Evolutionary conservation across 768 basidiomycete genomes (phyloP), one percentile per base, ranked within the genome.

Genomic region (Phanerochaete sordida): DNA sequence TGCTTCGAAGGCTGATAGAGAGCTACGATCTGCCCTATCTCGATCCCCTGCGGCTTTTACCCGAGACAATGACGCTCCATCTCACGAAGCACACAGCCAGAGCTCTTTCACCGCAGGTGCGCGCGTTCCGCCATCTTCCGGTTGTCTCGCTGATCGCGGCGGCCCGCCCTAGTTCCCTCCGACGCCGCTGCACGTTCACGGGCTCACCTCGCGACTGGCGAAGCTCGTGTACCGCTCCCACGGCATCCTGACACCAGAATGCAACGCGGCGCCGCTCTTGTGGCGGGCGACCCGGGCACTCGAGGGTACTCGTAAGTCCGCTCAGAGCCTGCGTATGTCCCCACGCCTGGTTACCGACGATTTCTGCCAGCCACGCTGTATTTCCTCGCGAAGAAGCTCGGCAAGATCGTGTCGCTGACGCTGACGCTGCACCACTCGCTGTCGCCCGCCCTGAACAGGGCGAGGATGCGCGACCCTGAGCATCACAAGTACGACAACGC

Each of bases 1-100:
- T 12, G n/a, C 13, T 35, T 13, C 43, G 11, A 33, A 95, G 93
- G 55, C 70, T 87, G 58, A 87, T 95, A 46, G 90, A 94, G 69
- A 74, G 75, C 31, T 87, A 90, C 67, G 77, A 85, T 35, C 77
- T 97, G 43, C 93, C 93, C 1, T 95, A 94, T 74, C 77, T 97
- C 44, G 89, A 93, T 64, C 81, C 84, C 31, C 72, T 84, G 31
- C 81, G 83, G 31, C 67, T 83, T 33, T 73, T 96, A 7, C 90
- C 93, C 1, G 62, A 60, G 31, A 76, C 74, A 19, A 82, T 95
- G 81, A 77, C 77, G 1, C 67, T 72, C 43, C 92, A 93, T 74
- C 82, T 96, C 53, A 88, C 87, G 30, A 88, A 87, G 72, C 82
- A 90, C 61, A 83, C 79, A 47, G 74, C 79, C 31, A 81, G 80